Percentiles rank a stretch among this genome's conserved stretches.
Conservation (phyloP, 2,329 filamentous ascomycete species). For the Phoma sp. region DNA sequence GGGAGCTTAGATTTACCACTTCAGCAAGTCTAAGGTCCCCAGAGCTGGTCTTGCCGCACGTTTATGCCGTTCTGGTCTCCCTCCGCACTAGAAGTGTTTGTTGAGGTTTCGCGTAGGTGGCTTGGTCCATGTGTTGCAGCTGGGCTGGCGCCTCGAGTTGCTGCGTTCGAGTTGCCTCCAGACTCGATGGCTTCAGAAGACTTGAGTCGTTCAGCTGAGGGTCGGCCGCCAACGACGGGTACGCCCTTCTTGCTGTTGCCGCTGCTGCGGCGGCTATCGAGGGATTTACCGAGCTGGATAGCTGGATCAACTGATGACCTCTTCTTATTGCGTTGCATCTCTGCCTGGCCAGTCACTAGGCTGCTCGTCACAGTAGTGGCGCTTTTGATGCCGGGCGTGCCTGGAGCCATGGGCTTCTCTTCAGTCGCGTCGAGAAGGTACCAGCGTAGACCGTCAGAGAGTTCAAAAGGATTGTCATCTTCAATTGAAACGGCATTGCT, state of each 20-base stretch:
- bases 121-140: conserved; percentile 42
- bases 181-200: conserved; percentile 33
- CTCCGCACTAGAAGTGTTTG: conserved; percentile 24
- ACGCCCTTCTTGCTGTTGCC: conserved; percentile 81
- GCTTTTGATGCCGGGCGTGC: conserved; percentile 82
- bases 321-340: conserved; percentile 55
- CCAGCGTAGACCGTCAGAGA: conserved; percentile 94
- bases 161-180: conserved; percentile 37
- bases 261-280: conserved; percentile 91
- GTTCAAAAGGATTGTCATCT: conserved; percentile 95
- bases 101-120: conserved; percentile 43
- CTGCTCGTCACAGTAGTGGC: conserved; percentile 92
- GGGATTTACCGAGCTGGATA: conserved; percentile 74
- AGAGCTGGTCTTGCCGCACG: conserved; percentile 55
- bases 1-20: conserved; percentile 44
- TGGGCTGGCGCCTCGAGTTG: conserved; percentile 44
- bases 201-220: conserved; percentile 37
- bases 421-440: conserved; percentile 93
- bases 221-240: conserved; percentile 44
- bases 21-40: conserved; percentile 51
- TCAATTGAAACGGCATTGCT: conserved; percentile 67
- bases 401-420: conserved; percentile 86
- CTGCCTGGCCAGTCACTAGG: conserved; percentile 85
- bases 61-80: conserved; percentile 44
- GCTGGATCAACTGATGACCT: conserved; percentile 56